Evolutionary conservation across 164 flowering plant species (phyloP), one percentile per base, ranked within the genome.

Genomic region (Aristolochia contorta): DNA sequence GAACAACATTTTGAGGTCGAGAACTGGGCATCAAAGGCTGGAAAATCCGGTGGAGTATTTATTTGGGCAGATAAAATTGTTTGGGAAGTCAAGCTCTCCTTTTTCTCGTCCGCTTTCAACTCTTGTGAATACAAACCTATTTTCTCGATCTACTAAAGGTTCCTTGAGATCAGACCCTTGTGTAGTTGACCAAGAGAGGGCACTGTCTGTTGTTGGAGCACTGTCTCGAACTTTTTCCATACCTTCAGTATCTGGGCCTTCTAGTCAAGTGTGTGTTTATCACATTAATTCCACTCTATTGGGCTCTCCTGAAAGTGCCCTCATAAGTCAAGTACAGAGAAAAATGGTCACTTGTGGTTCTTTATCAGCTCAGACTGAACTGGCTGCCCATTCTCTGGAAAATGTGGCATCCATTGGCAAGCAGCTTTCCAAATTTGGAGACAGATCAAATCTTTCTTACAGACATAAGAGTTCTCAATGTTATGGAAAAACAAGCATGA

Each of bases 231-330:
- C 89, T 48, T 62, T 89, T 67, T 82, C 92, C 20, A 70, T 72
- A 53, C 97, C 96, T 23, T 91, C 94, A 22, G 86, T 86, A 16
- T 84, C 94, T 30, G 87, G 92, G 33, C 91, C 87, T 60, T 65
- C 92, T 45, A 78, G 78, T 67, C 87, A 84, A 71, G 78, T 70
- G 41, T 89, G 92, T 69, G 84, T 77, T 24, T 82, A 89, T 75
- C 91, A 86, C 62, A 57, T 79, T 45, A 82, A 81, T 72, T 72
- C 70, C 24, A 63, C 66, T 4, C 61, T 81, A 47, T 71, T 70
- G 16, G 75, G 71, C 15, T 55, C 77, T 16, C n/a, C 53, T 56
- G 61, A 65, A 33, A 41, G 62, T 56, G 56, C 72, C 2, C 54
- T 41, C 7, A 47, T 58, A 54, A 60, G 41, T 37, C 60, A 65